Evolutionary conservation across 306 rosid species (phyloP), one percentile per base, ranked within the genome.

Genomic region (Cicer pinnatifidum): DNA sequence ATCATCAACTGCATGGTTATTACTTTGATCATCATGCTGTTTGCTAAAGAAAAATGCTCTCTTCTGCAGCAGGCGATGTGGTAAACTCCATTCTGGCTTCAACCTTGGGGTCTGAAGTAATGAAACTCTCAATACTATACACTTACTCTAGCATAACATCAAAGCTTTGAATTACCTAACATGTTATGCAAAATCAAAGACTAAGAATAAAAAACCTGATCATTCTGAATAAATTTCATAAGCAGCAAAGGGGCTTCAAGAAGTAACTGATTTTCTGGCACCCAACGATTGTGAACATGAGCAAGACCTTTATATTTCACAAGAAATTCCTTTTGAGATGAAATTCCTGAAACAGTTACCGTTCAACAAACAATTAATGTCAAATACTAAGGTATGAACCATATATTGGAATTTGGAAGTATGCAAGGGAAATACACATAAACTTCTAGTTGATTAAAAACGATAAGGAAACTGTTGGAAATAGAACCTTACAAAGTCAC

Each of bases 221-320:
- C 75, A 56, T 47, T 80, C 79, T 57, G 50, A 76, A 69, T 75
- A 78, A 83, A 86, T 67, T 82, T 81, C 60, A 19, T 70, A 84
- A 86, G 79, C 73, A 84, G 83, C 38, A 71, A 81, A 38, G 90
- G 84, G 75, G 86, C 86, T 78, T 88, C 92, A 51, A 68, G 83
- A 77, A 81, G 85, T 73, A 88, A 75, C 47, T 85, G 84, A 80
- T 43, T 66, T 82, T 84, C 87, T 9, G 85, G 67, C 38, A 90
- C 58, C 92, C 96, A 88, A 19, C 17, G 67, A 73, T 83, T 86
- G 78, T 88, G 92, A 83, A 86, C 78, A 80, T 90, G 90, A 46
- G 92, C 88, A 71, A 90, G 85, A 75, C 86, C 87, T 66, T 81
- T 88, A 80, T 81, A 90, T 80, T 90, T 90, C 62, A 88, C 92